Conservation (phyloP, 768 basidiomycete species). For the Lyophyllum semitale region DNA sequence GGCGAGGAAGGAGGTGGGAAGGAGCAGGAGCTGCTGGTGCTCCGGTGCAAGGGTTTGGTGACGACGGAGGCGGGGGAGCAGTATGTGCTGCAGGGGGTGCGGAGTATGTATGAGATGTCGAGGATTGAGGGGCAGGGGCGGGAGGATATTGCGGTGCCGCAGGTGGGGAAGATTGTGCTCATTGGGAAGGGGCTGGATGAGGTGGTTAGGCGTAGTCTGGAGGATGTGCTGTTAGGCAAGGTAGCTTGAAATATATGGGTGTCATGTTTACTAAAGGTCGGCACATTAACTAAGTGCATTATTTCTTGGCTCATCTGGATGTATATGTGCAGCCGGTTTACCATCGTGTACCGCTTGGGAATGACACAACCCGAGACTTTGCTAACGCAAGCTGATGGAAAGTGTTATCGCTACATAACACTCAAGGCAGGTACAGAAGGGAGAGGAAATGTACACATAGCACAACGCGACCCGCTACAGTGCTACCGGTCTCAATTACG, state of each 20-base stretch:
- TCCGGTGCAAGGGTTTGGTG: slow-evolving; percentile 91
- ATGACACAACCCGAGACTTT: too few species aligned
- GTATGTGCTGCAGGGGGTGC: slow-evolving; percentile 88
- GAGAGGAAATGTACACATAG: too few species aligned
- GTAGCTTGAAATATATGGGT: not conserved
- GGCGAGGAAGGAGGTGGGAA: slow-evolving; percentile 16
- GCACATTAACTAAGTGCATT: too few species aligned
- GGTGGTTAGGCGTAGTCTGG: slow-evolving; percentile 54
- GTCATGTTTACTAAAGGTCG: too few species aligned
- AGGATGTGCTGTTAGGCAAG: slow-evolving; percentile 19
- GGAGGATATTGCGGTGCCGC: slow-evolving; percentile 50
- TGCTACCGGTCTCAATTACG: too few species aligned
- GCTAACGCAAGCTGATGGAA: too few species aligned
- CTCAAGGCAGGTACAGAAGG: too few species aligned
- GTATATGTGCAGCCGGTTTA: too few species aligned
- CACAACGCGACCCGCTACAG: too few species aligned
- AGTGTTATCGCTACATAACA: too few species aligned
- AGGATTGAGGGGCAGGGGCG: slow-evolving; percentile 46
- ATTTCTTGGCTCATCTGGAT: too few species aligned
- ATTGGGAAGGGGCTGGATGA: slow-evolving; percentile 81
- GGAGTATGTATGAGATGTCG: slow-evolving; percentile 83
- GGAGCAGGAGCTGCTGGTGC: slow-evolving; percentile 50
- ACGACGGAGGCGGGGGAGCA: slow-evolving; percentile 51
- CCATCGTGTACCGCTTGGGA: too few species aligned
- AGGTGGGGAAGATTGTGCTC: slow-evolving; percentile 79